These are phyloP conservation scores for Vairimorpha necatrix DNA, from an alignment of 371 early-diverging fungal genomes.

Conservation along the genomic window DNA sequence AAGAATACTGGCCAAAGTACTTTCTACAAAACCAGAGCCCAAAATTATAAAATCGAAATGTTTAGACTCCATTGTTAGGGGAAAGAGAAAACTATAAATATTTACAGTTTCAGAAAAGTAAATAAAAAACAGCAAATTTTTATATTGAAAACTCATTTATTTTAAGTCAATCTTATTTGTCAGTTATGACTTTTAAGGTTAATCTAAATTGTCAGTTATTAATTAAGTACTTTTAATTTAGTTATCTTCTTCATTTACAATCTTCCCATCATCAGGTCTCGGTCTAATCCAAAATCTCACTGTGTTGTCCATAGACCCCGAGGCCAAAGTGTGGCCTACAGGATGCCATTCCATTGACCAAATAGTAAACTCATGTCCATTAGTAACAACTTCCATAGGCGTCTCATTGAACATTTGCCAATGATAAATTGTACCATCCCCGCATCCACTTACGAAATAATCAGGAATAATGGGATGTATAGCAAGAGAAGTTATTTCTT, in stretches of 20 bases:
- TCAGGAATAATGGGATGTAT: slow-evolving; percentile 90
- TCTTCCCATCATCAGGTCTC: slow-evolving; percentile 71
- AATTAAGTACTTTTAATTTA: neutral
- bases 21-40: slow-evolving; percentile 97
- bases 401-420: slow-evolving; percentile 72
- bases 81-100: slow-evolving; percentile 10
- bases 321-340: slow-evolving; percentile 85
- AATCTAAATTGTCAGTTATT: too few relatives aligned
- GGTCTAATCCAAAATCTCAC: slow-evolving; percentile 95
- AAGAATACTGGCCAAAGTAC: slow-evolving; percentile 90
- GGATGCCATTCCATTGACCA: slow-evolving; percentile 99
- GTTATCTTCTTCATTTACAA: neutral
- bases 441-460: slow-evolving; percentile 82
- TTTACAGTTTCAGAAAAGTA: slow-evolving; percentile 5
- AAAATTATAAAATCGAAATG: slow-evolving; percentile 55
- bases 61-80: slow-evolving; percentile 10
- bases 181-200: too few relatives aligned
- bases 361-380: slow-evolving; percentile 85
- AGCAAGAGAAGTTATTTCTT: slow-evolving; percentile 73
- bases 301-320: slow-evolving; percentile 90
- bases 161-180: too few relatives aligned
- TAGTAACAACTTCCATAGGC: slow-evolving; percentile 72
- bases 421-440: slow-evolving; percentile 81
- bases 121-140: slow-evolving; percentile 1
- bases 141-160: too few relatives aligned